Evolutionary conservation across 352 stramenopile genomes (phyloP).

Genomic region (Elongisporangium prolatum): DNA sequence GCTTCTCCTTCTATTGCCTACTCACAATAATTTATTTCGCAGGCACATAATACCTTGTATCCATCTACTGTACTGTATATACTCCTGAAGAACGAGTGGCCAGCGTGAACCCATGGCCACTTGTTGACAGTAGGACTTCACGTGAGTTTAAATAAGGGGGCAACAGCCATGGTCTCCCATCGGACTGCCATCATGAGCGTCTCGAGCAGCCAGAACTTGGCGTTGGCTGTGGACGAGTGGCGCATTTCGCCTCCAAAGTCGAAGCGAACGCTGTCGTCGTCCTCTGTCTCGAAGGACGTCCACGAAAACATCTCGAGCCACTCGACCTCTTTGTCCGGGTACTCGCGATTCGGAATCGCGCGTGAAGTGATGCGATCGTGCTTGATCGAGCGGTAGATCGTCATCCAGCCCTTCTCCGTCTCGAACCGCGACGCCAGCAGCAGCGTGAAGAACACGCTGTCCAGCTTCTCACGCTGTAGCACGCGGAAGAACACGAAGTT

Average conservation of each 20-base stretch:
- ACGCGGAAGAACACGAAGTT: conserved; percentile 33
- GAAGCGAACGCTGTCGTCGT: conserved; percentile 5
- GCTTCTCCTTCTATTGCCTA: neutral
- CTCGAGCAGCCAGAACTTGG: conserved; percentile 8
- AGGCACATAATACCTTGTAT: neutral
- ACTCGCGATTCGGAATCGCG: neutral
- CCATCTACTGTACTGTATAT: neutral
- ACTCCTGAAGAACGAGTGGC: neutral
- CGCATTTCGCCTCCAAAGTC: conserved; percentile 15
- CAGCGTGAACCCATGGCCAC: neutral
- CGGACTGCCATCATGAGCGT: conserved; percentile 1
- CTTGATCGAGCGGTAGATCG: conserved; percentile 33
- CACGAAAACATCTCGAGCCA: conserved; percentile 20
- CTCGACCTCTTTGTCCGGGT: conserved; percentile 2
- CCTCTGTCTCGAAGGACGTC: conserved; percentile 8
- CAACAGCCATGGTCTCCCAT: conserved; percentile 2
- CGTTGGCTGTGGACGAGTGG: conserved; percentile 10
- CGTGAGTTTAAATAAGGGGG: neutral
- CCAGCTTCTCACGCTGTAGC: conserved; percentile 17
- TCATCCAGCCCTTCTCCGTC: conserved; percentile 24
- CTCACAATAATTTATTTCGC: neutral
- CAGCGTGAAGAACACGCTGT: conserved; percentile 25
- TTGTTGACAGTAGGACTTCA: no score
- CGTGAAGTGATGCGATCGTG: conserved; percentile 5
- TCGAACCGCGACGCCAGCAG: conserved; percentile 33